A percentile compares a stretch with the other conserved stretches of the same genome.
These are phyloP conservation scores for Achlya hypogyna DNA, from an alignment of 352 stramenopile species.

Conservation along the genomic window DNA sequence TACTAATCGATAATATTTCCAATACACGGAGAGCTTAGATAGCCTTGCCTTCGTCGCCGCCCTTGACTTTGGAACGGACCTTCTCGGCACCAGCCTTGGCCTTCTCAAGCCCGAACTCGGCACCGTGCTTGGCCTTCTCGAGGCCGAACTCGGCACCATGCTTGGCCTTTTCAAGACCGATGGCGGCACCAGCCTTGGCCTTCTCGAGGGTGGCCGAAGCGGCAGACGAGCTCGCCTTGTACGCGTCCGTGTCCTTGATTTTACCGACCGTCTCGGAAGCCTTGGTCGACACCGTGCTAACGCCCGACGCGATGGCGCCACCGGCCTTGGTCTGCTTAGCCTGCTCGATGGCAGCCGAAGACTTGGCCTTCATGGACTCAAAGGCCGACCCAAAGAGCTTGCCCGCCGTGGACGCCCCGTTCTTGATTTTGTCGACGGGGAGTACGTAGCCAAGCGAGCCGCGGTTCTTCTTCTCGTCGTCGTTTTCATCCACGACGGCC, in stretches of 20 bases:
- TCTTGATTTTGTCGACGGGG: slow-evolving; percentile 84
- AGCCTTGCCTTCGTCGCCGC: slow-evolving; percentile 16
- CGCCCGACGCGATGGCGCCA: slow-evolving; percentile 45
- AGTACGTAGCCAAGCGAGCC: slow-evolving; percentile 72
- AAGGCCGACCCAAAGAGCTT: slow-evolving; percentile 74
- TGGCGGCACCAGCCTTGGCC: slow-evolving; percentile 63
- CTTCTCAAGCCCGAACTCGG: slow-evolving; percentile 1
- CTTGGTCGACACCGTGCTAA: slow-evolving; percentile 49
- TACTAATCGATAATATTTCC: no score
- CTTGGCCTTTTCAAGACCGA: slow-evolving; percentile 39
- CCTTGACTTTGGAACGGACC: slow-evolving; percentile 12
- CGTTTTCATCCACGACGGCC: slow-evolving; percentile 32
- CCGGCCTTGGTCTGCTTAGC: slow-evolving; percentile 74
- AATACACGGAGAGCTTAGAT: no score
- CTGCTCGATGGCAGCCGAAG: slow-evolving; percentile 50
- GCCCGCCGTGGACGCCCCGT: slow-evolving; percentile 62
- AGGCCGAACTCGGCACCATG: slow-evolving; percentile 9
- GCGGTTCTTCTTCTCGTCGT: slow-evolving; percentile 40
- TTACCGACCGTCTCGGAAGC: slow-evolving; percentile 70
- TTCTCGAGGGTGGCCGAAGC: slow-evolving; percentile 62
- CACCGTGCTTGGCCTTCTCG: slow-evolving; percentile 11
- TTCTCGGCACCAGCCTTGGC: slow-evolving; percentile 15
- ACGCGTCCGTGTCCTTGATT: slow-evolving; percentile 75
- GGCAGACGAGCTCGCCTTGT: slow-evolving; percentile 69
- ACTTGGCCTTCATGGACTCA: slow-evolving; percentile 66